Percentiles rank a stretch among this genome's conserved stretches.
Conservation (phyloP, 305 asterid genomes). For the Fraxinus xanthoxyloides region DNA sequence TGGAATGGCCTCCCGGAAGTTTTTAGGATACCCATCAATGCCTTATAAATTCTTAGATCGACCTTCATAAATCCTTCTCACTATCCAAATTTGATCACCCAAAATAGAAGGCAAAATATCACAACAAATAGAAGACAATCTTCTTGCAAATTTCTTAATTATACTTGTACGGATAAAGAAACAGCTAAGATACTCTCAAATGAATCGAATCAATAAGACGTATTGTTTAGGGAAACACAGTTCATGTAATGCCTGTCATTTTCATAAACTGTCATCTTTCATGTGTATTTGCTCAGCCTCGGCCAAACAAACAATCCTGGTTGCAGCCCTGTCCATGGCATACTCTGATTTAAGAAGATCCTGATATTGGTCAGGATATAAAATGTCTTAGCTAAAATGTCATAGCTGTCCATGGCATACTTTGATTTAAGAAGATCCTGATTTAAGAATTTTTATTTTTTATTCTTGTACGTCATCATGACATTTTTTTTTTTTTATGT, state of each 20-base stretch:
- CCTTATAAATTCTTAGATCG: background rate
- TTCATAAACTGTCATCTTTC: background rate
- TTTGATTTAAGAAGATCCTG: too few relatives aligned
- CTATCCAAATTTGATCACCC: background rate
- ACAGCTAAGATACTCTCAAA: background rate
- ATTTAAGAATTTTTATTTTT: background rate
- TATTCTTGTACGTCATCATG: background rate
- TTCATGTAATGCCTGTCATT: background rate
- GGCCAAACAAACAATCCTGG: background rate
- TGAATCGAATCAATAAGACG: background rate
- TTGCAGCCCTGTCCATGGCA: background rate
- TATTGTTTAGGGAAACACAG: background rate
- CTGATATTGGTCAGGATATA: background rate
- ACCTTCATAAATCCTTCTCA: background rate
- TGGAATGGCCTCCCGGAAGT: background rate
- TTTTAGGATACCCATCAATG: background rate
- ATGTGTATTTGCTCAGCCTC: background rate
- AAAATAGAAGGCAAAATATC: background rate
- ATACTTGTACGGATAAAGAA: background rate
- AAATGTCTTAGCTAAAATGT: too few relatives aligned
- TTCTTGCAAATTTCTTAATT: background rate
- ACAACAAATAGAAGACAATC: background rate
- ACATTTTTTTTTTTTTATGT: background rate
- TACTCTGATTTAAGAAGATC: background rate
- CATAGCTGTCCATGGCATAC: too few relatives aligned